Conservation (phyloP, 179 eudicot genomes). For the Spergularia azorica region DNA sequence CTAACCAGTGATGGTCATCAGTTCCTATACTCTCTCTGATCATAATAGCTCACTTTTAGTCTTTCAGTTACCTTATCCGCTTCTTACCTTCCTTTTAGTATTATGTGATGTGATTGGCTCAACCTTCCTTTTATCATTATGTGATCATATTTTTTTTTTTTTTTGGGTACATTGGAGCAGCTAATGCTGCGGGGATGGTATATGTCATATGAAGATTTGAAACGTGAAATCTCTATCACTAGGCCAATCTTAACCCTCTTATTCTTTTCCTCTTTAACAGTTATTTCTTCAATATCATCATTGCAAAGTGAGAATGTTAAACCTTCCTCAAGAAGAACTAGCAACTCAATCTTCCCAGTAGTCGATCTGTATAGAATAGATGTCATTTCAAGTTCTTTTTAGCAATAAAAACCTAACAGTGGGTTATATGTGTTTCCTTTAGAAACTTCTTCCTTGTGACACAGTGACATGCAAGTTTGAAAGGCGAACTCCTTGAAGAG, state of each 20-base stretch:
- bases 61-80: background rate
- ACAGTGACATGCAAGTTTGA: too few relatives aligned
- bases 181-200: too few relatives aligned
- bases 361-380: background rate
- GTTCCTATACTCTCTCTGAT: too few relatives aligned
- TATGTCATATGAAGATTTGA: too few relatives aligned
- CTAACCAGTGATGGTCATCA: background rate
- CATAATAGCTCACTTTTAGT: background rate
- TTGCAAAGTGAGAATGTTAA: background rate
- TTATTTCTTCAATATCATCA: background rate
- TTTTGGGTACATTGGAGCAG: background rate
- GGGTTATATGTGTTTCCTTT: too few relatives aligned
- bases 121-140: background rate
- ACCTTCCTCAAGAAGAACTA: background rate
- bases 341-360: background rate
- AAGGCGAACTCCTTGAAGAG: too few relatives aligned
- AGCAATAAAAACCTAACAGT: too few relatives aligned
- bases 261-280: background rate
- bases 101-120: too few relatives aligned
- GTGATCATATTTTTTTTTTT: background rate
- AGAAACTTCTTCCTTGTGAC: too few relatives aligned
- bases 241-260: background rate
- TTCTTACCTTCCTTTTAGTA: too few relatives aligned
- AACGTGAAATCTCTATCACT: too few relatives aligned
- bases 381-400: background rate